A percentile compares a stretch with the other conserved stretches of the same genome.
Conservation (phyloP, 495 filamentous ascomycete genomes). For the Tuber borchii region DNA sequence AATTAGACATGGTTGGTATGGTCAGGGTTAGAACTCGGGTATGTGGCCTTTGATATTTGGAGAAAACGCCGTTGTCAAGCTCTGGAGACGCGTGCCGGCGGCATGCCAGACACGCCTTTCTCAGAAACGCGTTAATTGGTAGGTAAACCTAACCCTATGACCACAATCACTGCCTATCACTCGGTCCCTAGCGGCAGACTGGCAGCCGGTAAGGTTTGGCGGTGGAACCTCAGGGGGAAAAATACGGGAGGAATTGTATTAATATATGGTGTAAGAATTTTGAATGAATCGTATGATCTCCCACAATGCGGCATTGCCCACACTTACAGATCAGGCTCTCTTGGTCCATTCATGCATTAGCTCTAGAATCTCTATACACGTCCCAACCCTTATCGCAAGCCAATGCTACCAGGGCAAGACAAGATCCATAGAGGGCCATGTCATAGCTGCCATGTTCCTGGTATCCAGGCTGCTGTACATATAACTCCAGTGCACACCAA, state of each 20-base stretch:
- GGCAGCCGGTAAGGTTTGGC: background rate
- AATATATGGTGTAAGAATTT: background rate
- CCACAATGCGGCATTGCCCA: background rate
- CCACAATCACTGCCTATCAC: background rate
- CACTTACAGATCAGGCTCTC: background rate
- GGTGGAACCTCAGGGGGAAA: background rate
- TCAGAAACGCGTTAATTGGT: constrained; percentile 29
- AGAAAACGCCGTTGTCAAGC: constrained; percentile 14
- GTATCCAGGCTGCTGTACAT: background rate
- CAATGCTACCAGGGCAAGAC: background rate
- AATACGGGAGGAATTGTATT: background rate
- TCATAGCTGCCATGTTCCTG: background rate
- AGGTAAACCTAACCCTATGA: background rate
- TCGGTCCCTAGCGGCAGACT: background rate
- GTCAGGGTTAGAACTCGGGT: background rate
- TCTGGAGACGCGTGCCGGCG: background rate
- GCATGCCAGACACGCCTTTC: background rate
- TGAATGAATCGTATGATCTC: background rate
- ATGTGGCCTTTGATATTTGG: constrained; percentile 10
- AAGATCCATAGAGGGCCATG: background rate
- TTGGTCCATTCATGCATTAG: background rate
- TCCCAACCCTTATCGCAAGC: background rate
- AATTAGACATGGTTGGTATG: constrained; percentile 19
- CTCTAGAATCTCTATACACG: background rate
- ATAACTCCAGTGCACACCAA: background rate